Conservation (phyloP, 176 grass and related monocot species). For the Zoysia pacifica region DNA sequence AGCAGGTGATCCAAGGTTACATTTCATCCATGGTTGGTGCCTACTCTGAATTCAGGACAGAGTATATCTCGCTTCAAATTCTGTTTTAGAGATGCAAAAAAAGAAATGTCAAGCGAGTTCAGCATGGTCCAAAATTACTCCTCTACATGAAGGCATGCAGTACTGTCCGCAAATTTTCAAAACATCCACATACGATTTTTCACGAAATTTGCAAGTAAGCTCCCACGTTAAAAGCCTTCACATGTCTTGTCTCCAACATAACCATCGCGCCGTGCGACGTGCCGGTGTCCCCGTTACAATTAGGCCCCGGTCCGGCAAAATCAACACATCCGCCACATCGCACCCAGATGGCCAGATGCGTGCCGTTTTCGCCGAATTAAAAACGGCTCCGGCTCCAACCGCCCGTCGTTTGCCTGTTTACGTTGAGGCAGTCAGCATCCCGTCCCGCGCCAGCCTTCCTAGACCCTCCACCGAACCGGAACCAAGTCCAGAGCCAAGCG, state of each 20-base stretch:
- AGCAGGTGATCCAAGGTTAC: not conserved
- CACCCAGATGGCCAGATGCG: not conserved
- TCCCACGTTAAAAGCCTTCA: not conserved
- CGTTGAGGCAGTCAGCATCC: constrained; percentile 35
- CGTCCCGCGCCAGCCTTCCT: constrained; percentile 25
- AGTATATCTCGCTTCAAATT: too few species aligned
- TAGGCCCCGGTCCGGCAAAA: not conserved
- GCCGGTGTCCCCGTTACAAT: constrained; percentile 3
- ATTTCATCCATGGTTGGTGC: not conserved
- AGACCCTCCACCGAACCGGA: constrained; percentile 32
- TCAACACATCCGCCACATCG: not conserved
- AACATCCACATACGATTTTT: not conserved
- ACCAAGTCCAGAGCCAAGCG: constrained; percentile 13
- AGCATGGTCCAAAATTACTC: not conserved
- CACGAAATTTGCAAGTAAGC: not conserved
- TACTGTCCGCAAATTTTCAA: not conserved
- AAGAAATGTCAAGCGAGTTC: not conserved
- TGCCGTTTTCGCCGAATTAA: constrained; percentile 19
- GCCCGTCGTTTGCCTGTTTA: constrained; percentile 11
- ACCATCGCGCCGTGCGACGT: too few species aligned
- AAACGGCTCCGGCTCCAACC: too few species aligned
- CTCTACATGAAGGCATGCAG: not conserved
- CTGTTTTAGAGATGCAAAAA: too few species aligned
- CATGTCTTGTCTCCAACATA: not conserved
- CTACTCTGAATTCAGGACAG: too few species aligned